phyloP scores from a whole-genome alignment of 2,329 filamentous ascomycete species.

The Cladosporium austrohemisphaericum region DNA sequence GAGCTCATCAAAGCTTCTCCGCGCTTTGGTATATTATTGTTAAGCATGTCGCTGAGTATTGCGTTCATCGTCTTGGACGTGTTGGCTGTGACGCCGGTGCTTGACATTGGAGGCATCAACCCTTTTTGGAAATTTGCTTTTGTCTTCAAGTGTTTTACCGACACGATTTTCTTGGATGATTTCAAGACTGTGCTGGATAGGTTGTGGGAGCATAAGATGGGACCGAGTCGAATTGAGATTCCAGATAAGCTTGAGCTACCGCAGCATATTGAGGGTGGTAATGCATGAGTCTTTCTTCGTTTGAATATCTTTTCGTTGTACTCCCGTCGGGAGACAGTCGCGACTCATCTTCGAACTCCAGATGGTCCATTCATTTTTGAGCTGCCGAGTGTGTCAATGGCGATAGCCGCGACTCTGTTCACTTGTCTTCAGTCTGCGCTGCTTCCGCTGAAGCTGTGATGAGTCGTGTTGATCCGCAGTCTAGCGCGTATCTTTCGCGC shows the following conservation, averaged over 20 bases:
- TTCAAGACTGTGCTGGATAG: conserved; percentile 5
- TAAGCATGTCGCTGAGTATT: conserved; percentile 6
- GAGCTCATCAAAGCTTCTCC: conserved; percentile 1
- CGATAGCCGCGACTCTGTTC: too few relatives aligned
- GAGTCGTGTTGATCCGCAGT: too few relatives aligned
- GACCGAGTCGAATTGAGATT: background rate
- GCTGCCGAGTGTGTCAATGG: too few relatives aligned
- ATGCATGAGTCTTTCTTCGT: too few relatives aligned
- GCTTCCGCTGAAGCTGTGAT: too few relatives aligned
- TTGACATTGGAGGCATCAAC: conserved; percentile 3
- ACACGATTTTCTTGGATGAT: conserved; percentile 1
- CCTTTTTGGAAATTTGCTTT: conserved; percentile 8
- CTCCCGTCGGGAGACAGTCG: too few relatives aligned
- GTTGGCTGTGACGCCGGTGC: background rate
- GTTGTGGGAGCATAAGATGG: conserved; percentile 5
- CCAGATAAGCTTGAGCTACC: background rate
- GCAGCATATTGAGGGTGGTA: background rate
- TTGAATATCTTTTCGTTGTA: too few relatives aligned
- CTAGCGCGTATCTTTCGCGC: too few relatives aligned
- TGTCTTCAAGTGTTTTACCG: conserved; percentile 2
- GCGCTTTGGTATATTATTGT: background rate
- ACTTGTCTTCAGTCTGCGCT: too few relatives aligned
- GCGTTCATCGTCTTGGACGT: conserved; percentile 1
- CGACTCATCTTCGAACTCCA: too few relatives aligned
- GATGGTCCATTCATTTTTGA: too few relatives aligned